Percentiles rank a stretch among this genome's conserved stretches.
Conservation (phyloP, 306 rosid species). For the Quercus gilva region DNA sequence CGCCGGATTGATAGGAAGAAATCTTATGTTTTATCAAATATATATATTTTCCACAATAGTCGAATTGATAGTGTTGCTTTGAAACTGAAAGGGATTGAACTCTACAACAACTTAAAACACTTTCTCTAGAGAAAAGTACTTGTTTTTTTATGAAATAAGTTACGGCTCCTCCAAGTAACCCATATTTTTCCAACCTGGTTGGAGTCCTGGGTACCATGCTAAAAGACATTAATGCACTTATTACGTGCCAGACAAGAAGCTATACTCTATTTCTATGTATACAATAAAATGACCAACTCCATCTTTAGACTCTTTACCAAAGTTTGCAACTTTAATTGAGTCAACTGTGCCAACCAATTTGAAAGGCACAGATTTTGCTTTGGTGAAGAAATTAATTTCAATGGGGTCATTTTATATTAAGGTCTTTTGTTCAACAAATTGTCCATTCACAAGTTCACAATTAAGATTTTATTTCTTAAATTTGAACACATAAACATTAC, state of each 20-base stretch:
- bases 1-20: constrained; percentile 44
- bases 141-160: neutral
- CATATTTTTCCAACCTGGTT: neutral
- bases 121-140: neutral
- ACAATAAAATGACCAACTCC: neutral
- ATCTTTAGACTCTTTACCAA: neutral
- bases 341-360: neutral
- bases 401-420: neutral
- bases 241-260: neutral
- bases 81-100: constrained; percentile 25
- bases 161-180: neutral
- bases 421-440: too few species aligned
- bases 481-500: too few species aligned
- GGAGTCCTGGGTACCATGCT: neutral
- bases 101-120: neutral
- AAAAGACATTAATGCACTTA: neutral
- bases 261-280: neutral
- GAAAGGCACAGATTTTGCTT: neutral
- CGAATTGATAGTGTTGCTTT: constrained; percentile 24
- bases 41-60: constrained; percentile 5
- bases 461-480: too few species aligned
- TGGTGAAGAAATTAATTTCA: neutral
- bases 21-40: constrained; percentile 4
- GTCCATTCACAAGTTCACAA: too few species aligned
- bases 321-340: too few species aligned